Evolutionary conservation across 441 rosid species (phyloP).

Genomic region (Gossypium trilobum): DNA sequence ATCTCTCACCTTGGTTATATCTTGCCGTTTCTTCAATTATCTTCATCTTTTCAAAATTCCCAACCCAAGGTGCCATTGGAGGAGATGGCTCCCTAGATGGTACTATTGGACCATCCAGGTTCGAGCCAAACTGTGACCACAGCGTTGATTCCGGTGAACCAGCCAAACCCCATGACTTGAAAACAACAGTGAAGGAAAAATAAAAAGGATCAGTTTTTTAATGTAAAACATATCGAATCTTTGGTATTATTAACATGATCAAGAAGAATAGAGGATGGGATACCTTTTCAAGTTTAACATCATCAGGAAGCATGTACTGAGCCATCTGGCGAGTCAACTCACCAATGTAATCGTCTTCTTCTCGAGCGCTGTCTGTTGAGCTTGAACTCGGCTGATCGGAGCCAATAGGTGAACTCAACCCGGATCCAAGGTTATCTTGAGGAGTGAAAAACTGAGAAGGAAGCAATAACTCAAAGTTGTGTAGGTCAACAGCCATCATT

Average conservation of each 20-base stretch:
- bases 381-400: conserved; percentile 26
- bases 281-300: conserved; percentile 37
- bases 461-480: conserved; percentile 22
- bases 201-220: conserved; percentile 5
- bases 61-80: conserved; percentile 14
- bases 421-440: conserved; percentile 14
- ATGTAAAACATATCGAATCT: not conserved
- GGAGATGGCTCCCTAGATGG: not conserved
- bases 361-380: conserved; percentile 29
- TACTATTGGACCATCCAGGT: conserved; percentile 22
- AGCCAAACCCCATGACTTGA: conserved; percentile 31
- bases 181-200: not conserved
- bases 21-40: conserved; percentile 13
- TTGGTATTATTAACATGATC: not conserved
- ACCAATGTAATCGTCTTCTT: conserved; percentile 44
- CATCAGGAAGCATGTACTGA: conserved; percentile 65
- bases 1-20: conserved; percentile 5
- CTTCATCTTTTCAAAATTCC: conserved; percentile 27
- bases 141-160: conserved; percentile 44
- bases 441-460: conserved; percentile 17
- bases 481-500: conserved; percentile 42
- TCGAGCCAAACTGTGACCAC: conserved; percentile 37
- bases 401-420: conserved; percentile 21
- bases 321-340: conserved; percentile 83
- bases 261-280: not conserved